These are phyloP conservation scores for Eutypa lata DNA, from an alignment of 2,329 filamentous ascomycete genomes.

Conservation along the genomic window DNA sequence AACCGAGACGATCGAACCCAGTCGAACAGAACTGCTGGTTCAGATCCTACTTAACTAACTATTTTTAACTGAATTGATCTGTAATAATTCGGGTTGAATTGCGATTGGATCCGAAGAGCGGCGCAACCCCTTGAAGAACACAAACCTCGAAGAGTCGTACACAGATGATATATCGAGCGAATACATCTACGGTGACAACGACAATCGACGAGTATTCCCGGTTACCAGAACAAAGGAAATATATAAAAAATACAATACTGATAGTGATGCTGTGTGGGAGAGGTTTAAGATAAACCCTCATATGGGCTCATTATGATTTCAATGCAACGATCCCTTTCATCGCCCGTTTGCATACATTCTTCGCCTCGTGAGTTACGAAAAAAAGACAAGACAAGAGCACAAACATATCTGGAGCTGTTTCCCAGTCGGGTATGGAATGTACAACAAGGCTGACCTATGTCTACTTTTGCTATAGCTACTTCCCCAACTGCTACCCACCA, in stretches of 20 bases:
- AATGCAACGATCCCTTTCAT: slow-evolving; percentile 62
- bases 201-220: too few relatives aligned
- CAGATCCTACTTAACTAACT: background rate
- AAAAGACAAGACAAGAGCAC: slow-evolving; percentile 6
- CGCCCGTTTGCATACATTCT: slow-evolving; percentile 56
- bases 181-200: too few relatives aligned
- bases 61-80: background rate
- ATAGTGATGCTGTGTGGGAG: slow-evolving; percentile 34
- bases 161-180: too few relatives aligned
- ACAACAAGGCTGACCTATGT: slow-evolving; percentile 17
- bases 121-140: too few relatives aligned
- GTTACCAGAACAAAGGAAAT: too few relatives aligned
- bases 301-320: slow-evolving; percentile 56
- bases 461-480: slow-evolving; percentile 37
- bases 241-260: slow-evolving; percentile 9
- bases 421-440: slow-evolving; percentile 5
- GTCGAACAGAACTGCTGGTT: background rate
- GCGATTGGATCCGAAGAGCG: too few relatives aligned
- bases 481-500: slow-evolving; percentile 49
- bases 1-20: background rate
- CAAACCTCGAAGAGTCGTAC: too few relatives aligned
- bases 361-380: slow-evolving; percentile 55
- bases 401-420: slow-evolving; percentile 7
- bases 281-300: slow-evolving; percentile 23
- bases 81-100: too few relatives aligned